phyloP scores from a whole-genome alignment of 1,139 yeast genomes.

The Debaryomyces robertsiae region DNA sequence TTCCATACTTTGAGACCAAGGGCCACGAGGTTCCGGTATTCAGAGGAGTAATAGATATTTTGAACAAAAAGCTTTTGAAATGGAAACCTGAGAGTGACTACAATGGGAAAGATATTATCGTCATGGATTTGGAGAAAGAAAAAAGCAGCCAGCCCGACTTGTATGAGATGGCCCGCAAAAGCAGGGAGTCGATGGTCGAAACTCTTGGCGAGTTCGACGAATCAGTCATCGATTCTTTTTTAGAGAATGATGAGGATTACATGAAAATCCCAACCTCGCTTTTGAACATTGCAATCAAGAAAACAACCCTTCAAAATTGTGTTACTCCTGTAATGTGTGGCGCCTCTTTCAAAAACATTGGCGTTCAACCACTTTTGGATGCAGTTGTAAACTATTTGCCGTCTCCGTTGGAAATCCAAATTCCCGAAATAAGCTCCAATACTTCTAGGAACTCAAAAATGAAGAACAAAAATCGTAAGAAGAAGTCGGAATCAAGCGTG shows the following conservation, averaged over 20 bases:
- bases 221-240: conserved; percentile 68
- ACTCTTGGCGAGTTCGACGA: conserved; percentile 85
- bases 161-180: conserved; percentile 51
- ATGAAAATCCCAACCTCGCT: conserved; percentile 56
- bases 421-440: conserved; percentile 55
- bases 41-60: conserved; percentile 80
- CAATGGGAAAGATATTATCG: conserved; percentile 59
- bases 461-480: conserved; percentile 17
- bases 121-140: conserved; percentile 40
- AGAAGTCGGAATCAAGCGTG: conserved; percentile 15
- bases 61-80: conserved; percentile 62
- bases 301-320: conserved; percentile 57
- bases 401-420: conserved; percentile 65
- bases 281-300: conserved; percentile 60
- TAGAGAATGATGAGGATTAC: conserved; percentile 72
- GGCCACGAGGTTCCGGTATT: conserved; percentile 45
- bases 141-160: conserved; percentile 34
- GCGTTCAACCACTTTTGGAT: conserved; percentile 92
- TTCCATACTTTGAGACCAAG: conserved; percentile 66
- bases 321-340: conserved; percentile 89
- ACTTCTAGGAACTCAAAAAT: conserved; percentile 16
- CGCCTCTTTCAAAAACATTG: conserved; percentile 87
- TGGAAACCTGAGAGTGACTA: conserved; percentile 56
- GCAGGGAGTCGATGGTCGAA: conserved; percentile 80
- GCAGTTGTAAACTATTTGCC: conserved; percentile 79